Evolutionary conservation across 108 stramenopile genomes (phyloP).

Genomic region (Skeletonema grethae): DNA sequence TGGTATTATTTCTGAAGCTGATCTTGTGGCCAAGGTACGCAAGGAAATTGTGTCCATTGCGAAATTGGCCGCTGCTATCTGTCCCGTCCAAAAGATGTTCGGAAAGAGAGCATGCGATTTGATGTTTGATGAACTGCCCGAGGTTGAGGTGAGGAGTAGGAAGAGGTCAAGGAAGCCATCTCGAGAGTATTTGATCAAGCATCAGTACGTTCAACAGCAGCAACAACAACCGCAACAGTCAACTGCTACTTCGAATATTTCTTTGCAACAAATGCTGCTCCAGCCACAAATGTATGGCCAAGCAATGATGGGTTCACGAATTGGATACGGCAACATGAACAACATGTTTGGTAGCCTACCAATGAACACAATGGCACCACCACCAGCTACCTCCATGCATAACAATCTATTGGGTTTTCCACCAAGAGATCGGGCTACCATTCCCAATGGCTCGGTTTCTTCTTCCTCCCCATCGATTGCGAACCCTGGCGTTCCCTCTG

Average conservation of each 20-base stretch:
- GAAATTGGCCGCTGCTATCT: slow-evolving; percentile 4
- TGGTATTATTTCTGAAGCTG: neutral
- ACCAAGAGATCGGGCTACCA: neutral
- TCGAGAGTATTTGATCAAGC: neutral
- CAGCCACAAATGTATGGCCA: neutral
- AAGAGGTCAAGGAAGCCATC: slow-evolving; percentile 5
- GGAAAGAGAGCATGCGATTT: neutral
- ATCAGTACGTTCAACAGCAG: slow-evolving; percentile 2
- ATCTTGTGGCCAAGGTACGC: neutral
- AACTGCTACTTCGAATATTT: neutral
- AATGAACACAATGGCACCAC: neutral
- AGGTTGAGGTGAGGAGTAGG: slow-evolving; percentile 2
- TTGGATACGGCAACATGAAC: neutral
- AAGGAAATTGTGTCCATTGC: neutral
- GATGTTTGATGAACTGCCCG: neutral
- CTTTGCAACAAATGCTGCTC: neutral
- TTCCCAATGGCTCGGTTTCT: neutral
- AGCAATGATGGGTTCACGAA: neutral
- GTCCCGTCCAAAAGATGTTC: neutral
- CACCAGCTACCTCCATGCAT: neutral
- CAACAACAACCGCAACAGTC: slow-evolving; percentile 13
- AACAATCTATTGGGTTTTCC: neutral
- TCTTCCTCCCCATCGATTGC: neutral
- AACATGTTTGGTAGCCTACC: neutral
- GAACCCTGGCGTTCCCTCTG: neutral